Conservation (phyloP, 805 yeast genomes). For the Zygosaccharomyces lentus region DNA sequence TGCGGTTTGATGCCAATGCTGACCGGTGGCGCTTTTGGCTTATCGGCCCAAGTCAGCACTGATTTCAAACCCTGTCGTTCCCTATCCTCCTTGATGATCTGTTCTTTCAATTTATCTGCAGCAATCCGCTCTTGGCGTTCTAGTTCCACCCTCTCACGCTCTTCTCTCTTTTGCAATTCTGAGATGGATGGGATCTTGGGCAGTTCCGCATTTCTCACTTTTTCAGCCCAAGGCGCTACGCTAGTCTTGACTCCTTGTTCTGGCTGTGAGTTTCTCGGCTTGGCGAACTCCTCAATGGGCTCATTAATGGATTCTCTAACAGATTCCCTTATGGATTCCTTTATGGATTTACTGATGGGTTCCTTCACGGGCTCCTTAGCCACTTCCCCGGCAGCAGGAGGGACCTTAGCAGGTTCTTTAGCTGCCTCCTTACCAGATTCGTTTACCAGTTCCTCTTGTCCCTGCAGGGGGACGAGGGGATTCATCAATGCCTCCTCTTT, state of each 20-base stretch:
- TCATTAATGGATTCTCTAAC: too few relatives aligned
- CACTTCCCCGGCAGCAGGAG: too few relatives aligned
- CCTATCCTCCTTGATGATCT: constrained; percentile 21
- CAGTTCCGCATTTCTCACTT: constrained; percentile 16
- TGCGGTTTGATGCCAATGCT: constrained; percentile 22
- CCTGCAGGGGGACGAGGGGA: too few relatives aligned
- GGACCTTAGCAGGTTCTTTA: too few relatives aligned
- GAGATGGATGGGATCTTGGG: constrained; percentile 21
- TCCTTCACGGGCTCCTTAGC: too few relatives aligned
- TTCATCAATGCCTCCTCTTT: constrained; percentile 14
- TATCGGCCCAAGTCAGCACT: constrained; percentile 31
- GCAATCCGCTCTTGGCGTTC: constrained; percentile 18
- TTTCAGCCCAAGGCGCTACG: constrained; percentile 33
- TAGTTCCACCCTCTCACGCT: constrained; percentile 18
- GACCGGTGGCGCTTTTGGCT: constrained; percentile 14
- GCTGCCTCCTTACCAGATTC: not conserved
- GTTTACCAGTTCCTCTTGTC: not conserved
- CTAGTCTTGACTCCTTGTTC: constrained; percentile 14
- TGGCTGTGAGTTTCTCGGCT: constrained; percentile 2
- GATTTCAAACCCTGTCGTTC: constrained; percentile 22
- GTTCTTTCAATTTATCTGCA: constrained; percentile 22
- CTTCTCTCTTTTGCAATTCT: constrained; percentile 22
- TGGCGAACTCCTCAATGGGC: not conserved
- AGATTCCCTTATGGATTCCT: too few relatives aligned
- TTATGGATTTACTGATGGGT: too few relatives aligned